These are phyloP conservation scores for Coemansia sp. DNA, from an alignment of 192 early-diverging fungal species.

Conservation along the genomic window DNA sequence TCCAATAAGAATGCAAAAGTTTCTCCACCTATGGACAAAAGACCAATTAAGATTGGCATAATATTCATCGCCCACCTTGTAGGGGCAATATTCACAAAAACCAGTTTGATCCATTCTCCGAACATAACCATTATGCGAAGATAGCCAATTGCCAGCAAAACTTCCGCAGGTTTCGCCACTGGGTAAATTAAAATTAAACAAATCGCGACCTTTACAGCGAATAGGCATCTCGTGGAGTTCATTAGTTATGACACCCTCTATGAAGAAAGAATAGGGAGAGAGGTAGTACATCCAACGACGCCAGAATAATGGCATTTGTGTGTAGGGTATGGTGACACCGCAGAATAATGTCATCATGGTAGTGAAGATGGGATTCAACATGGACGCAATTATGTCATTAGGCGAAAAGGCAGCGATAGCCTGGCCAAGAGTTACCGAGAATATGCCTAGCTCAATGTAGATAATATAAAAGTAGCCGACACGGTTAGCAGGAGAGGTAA, in stretches of 20 bases:
- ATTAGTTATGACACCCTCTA: constrained; percentile 63
- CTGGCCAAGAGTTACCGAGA: constrained; percentile 69
- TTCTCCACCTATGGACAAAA: constrained; percentile 65
- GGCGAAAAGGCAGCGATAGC: constrained; percentile 68
- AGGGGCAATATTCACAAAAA: constrained; percentile 65
- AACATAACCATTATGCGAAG: constrained; percentile 61
- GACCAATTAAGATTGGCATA: constrained; percentile 55
- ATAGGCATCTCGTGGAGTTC: constrained; percentile 57
- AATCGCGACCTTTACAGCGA: constrained; percentile 53
- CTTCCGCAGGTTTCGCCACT: constrained; percentile 60
- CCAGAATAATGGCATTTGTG: constrained; percentile 67
- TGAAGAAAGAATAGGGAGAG: constrained; percentile 66
- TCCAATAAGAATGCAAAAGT: constrained; percentile 63
- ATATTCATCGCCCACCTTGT: constrained; percentile 61
- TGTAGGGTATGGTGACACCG: constrained; percentile 65
- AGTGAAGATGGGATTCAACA: constrained; percentile 69
- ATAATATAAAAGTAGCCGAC: constrained; percentile 66
- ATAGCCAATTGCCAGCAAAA: constrained; percentile 59
- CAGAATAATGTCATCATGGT: constrained; percentile 69
- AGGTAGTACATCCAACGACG: constrained; percentile 68
- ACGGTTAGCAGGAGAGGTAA: constrained; percentile 50
- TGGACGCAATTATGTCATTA: constrained; percentile 57
- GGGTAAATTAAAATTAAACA: constrained; percentile 58
- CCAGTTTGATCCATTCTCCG: constrained; percentile 51
- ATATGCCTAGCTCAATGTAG: constrained; percentile 62